Evolutionary conservation across 2,329 filamentous ascomycete genomes (phyloP).

Genomic region (Colletotrichum australisinense): DNA sequence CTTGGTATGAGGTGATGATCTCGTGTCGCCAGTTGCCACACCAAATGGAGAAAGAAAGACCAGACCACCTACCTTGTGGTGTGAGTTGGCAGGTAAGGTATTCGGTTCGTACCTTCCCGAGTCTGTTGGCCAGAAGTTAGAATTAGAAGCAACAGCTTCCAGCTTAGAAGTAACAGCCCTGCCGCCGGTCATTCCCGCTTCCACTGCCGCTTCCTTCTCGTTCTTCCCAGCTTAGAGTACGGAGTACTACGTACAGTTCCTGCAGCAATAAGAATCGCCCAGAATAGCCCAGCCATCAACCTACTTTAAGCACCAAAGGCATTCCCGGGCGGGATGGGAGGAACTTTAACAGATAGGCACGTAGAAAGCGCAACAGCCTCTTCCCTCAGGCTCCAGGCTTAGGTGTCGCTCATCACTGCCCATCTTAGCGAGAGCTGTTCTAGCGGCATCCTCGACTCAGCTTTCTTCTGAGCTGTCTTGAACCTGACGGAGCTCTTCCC

Average conservation of each 20-base stretch:
- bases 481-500: neutral
- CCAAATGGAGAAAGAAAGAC: no score
- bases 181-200: neutral
- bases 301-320: no score
- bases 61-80: no score
- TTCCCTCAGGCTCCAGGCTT: neutral
- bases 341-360: neutral
- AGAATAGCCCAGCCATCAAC: neutral
- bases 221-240: neutral
- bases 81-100: no score
- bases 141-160: neutral
- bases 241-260: neutral
- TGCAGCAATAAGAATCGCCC: neutral
- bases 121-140: neutral
- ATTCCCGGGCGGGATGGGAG: neutral
- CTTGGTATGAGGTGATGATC: conserved; percentile 2
- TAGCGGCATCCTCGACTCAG: neutral
- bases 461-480: neutral
- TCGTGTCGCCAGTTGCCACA: neutral
- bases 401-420: conserved; percentile 12
- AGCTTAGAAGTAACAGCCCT: neutral
- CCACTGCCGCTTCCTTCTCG: conserved; percentile 12
- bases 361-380: neutral
- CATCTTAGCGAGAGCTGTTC: conserved; percentile 8
- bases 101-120: neutral